Base-by-base conservation (phyloP, 148 eudicot genomes). In the Persicaria tinctoria region DNA sequence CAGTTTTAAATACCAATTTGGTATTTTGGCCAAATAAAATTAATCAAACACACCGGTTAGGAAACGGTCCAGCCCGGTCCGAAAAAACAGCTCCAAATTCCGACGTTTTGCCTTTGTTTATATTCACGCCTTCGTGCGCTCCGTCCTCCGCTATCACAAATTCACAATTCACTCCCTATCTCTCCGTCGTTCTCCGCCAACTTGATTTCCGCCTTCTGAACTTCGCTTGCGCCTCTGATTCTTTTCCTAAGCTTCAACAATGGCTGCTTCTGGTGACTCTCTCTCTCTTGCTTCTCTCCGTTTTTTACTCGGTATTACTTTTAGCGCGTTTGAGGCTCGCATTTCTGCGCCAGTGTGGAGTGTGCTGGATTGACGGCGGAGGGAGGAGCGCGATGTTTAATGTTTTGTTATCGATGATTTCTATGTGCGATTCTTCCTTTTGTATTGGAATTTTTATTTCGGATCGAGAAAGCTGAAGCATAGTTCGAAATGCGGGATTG, bases 101-200 rank as follows among this genome's bases (percentile, higher is more conserved):
- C 41, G 2, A 32, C 41, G 41, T 1, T 32, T 32, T 32, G 41
- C 41, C 41, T 32, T 32, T 1, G 41, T 32, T 32, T 32, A 32
- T 32, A 32, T 32, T 32, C 41, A 32, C 41, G 41, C 41, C 41
- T 32, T 32, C 41, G 41, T 32, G 41, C 41, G 41, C 41, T 32
- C 41, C 41, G 41, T 4, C 13, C 74, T 51, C n/a, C 47, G 27
- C 62, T 18, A 51, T 51, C 13, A 11, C 57, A 14, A 20, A 50
- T n/a, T 57, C 14, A 18, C 20, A 9, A 54, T 11, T 20, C 48
- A 50, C 20, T 18, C 51, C 70, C 70, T 66, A 66, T 66, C 70
- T 41, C 70, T 66, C 70, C 70, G 47, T 66, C 70, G 70, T 41
- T 44, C 27, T 66, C 70, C 9, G 70, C 70, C 48, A 66, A 13